Percentiles rank a stretch among this genome's conserved stretches.
Evolutionary conservation across 441 rosid species (phyloP).

Genomic region (Eruca vesicaria): DNA sequence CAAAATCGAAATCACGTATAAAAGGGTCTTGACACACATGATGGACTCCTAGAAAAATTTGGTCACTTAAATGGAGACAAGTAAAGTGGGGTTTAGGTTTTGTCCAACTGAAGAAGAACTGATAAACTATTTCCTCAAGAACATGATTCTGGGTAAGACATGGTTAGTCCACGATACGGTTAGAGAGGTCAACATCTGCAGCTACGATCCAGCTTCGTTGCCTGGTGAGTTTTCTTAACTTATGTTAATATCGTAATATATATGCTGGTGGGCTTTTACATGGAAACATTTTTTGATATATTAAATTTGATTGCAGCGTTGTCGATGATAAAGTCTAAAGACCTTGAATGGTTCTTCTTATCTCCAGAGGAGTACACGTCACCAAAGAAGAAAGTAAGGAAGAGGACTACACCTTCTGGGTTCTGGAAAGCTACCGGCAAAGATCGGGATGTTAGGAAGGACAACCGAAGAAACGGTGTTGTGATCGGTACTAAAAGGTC

Average conservation of each 20-base stretch:
- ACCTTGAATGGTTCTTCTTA: slow-evolving; percentile 28
- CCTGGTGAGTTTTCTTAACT: slow-evolving; percentile 21
- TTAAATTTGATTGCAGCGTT: background rate
- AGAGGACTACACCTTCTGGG: slow-evolving; percentile 19
- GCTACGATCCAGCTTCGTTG: background rate
- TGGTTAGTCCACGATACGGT: slow-evolving; percentile 22
- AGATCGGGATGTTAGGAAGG: slow-evolving; percentile 17
- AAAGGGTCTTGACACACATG: too few relatives aligned
- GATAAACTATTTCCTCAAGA: slow-evolving; percentile 19
- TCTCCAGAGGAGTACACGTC: background rate
- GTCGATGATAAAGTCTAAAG: slow-evolving; percentile 13
- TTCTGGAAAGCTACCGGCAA: slow-evolving; percentile 30
- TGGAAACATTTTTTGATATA: background rate
- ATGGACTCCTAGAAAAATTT: too few relatives aligned
- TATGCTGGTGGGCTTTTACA: background rate
- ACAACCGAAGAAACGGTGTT: background rate
- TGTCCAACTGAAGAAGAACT: slow-evolving; percentile 27
- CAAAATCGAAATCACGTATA: too few relatives aligned
- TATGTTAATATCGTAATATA: background rate
- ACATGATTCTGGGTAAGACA: background rate
- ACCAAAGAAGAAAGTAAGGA: background rate
- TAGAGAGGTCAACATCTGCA: slow-evolving; percentile 23
- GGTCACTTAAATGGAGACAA: background rate
- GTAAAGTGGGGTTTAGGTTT: slow-evolving; percentile 29
- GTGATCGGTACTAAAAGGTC: slow-evolving; percentile 31